Percentiles rank a stretch among this genome's conserved stretches.
Evolutionary conservation across 1,139 yeast genomes (phyloP).

Genomic region (Taphrina communis): DNA sequence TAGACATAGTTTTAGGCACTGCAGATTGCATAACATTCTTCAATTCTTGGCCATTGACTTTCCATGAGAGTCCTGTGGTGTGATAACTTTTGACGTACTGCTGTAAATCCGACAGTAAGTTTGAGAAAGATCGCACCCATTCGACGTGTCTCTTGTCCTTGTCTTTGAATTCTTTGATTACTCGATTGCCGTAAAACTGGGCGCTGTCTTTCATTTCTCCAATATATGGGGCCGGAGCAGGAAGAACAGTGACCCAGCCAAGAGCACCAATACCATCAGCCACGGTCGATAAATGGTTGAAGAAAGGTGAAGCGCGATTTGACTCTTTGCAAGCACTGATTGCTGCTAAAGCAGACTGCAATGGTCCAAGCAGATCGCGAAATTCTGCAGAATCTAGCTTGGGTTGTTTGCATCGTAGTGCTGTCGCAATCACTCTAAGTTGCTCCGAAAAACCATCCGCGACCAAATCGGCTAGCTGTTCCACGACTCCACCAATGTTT

Average conservation of each 20-base stretch:
- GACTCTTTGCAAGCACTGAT: conserved; percentile 72
- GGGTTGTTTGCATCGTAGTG: conserved; percentile 69
- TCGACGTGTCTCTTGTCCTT: conserved; percentile 63
- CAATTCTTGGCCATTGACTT: conserved; percentile 56
- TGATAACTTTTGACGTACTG: conserved; percentile 76
- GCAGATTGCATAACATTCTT: not conserved
- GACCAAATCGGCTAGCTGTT: conserved; percentile 51
- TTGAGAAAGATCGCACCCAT: conserved; percentile 76
- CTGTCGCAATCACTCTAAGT: conserved; percentile 64
- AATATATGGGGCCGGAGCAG: conserved; percentile 72
- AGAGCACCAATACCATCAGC: conserved; percentile 89
- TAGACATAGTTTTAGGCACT: not conserved
- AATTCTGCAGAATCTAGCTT: conserved; percentile 53
- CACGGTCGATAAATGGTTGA: conserved; percentile 77
- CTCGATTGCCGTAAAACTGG: conserved; percentile 91
- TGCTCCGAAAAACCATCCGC: conserved; percentile 67
- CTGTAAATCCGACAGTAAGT: conserved; percentile 71
- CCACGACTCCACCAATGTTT: conserved; percentile 13
- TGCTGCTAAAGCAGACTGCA: conserved; percentile 64
- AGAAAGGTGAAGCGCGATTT: conserved; percentile 68
- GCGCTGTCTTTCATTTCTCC: conserved; percentile 89
- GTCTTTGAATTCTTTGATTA: conserved; percentile 80
- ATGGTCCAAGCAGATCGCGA: conserved; percentile 67
- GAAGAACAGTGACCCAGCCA: conserved; percentile 83
- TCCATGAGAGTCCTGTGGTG: conserved; percentile 84